A percentile compares a stretch with the other conserved stretches of the same genome.
These are phyloP conservation scores for Rhinocladiella similis DNA, from an alignment of 2,329 filamentous ascomycete species.

Conservation along the genomic window DNA sequence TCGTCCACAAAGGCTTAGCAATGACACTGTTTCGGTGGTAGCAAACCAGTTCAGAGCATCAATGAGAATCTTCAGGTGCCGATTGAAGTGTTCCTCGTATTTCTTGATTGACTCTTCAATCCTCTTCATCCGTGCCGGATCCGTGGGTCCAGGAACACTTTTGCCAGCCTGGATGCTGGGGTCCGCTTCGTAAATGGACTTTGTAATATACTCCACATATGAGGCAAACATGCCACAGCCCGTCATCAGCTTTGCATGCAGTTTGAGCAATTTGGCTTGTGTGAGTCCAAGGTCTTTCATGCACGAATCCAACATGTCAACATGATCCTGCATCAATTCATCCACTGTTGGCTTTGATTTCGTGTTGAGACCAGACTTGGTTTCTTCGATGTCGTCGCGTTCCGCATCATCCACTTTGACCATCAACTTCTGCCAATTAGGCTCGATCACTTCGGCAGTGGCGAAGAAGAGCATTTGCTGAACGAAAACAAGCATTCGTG, in stretches of 20 bases:
- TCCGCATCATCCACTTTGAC: constrained; percentile 68
- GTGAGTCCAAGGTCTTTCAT: constrained; percentile 99
- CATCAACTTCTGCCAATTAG: constrained; percentile 95
- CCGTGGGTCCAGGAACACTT: constrained; percentile 36
- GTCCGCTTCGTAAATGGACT: constrained; percentile 80
- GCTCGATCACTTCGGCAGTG: constrained; percentile 94
- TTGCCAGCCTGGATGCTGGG: constrained; percentile 43
- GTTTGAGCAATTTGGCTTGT: constrained; percentile 89
- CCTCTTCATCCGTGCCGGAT: constrained; percentile 66
- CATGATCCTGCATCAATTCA: constrained; percentile 97
- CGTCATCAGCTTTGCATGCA: constrained; percentile 95
- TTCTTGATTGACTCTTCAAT: constrained; percentile 84
- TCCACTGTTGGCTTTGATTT: constrained; percentile 75
- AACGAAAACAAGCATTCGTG: constrained; percentile 94
- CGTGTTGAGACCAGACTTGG: constrained; percentile 33
- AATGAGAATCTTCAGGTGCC: constrained; percentile 88
- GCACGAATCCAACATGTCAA: constrained; percentile 96
- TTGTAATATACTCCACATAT: constrained; percentile 82
- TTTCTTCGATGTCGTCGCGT: constrained; percentile 19
- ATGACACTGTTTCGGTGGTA: constrained; percentile 92
- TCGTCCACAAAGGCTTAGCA: constrained; percentile 82
- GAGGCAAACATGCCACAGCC: constrained; percentile 93
- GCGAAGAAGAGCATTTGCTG: constrained; percentile 97
- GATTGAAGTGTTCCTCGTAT: constrained; percentile 90
- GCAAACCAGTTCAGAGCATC: constrained; percentile 96